A percentile compares a stretch with the other conserved stretches of the same genome.
Evolutionary conservation across 352 stramenopile species (phyloP).

Genomic region (Globisporangium ultimum): DNA sequence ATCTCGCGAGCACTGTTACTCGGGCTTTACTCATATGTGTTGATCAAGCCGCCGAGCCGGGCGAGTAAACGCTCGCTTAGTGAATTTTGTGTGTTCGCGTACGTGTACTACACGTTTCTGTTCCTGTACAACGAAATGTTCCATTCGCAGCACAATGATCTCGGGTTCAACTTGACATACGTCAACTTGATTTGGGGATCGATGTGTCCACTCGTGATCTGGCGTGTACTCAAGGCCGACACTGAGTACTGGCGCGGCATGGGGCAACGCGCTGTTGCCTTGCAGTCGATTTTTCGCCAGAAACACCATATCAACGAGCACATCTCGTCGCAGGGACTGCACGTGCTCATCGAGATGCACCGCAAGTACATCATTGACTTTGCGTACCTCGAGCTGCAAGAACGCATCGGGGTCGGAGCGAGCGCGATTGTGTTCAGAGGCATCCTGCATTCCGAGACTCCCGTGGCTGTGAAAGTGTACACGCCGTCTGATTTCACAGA

Average conservation of each 20-base stretch:
- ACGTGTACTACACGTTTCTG: constrained; percentile 8
- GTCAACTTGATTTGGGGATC: constrained; percentile 23
- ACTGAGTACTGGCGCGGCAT: constrained; percentile 75
- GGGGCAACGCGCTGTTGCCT: constrained; percentile 41
- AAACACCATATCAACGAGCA: constrained; percentile 29
- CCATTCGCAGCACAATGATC: constrained; percentile 9
- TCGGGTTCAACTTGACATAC: constrained; percentile 21
- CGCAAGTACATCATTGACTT: constrained; percentile 58
- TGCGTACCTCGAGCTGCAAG: constrained; percentile 33
- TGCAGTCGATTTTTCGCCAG: constrained; percentile 25
- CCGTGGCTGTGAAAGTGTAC: constrained; percentile 62
- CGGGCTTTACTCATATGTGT: constrained; percentile 21
- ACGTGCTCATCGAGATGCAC: constrained; percentile 46
- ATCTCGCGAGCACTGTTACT: constrained; percentile 15
- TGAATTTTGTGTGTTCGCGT: constrained; percentile 12
- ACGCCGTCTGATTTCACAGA: constrained; percentile 46
- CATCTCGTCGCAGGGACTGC: constrained; percentile 40
- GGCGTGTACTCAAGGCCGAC: constrained; percentile 72
- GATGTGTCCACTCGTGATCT: constrained; percentile 52
- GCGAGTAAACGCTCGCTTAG: constrained; percentile 14
- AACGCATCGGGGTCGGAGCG: constrained; percentile 35
- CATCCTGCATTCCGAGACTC: constrained; percentile 24
- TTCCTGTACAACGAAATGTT: constrained; percentile 17
- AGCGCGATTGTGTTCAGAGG: constrained; percentile 47
- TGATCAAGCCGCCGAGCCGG: constrained; percentile 12